Evolutionary conservation across 192 early-diverging fungal species (phyloP), one percentile per base, ranked within the genome.

Genomic region (Coemansia sp.): DNA sequence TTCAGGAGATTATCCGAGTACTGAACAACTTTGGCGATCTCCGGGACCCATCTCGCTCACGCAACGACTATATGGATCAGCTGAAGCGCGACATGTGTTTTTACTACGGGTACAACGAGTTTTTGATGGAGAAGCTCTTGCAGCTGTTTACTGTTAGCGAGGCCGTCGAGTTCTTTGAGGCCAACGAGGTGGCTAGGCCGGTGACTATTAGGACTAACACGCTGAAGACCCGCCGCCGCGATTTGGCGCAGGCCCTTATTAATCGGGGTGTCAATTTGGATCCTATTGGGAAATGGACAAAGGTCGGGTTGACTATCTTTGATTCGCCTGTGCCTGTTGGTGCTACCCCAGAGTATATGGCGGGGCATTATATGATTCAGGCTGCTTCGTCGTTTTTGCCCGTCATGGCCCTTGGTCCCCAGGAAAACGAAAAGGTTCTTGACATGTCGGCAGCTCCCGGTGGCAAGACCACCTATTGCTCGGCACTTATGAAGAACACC

Each of bases 391-490:
- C 97, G 0, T 99, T 99, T 83, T 82, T 99, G 66, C 97, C 97
- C 10, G 95, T 97, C 24, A 92, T 99, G 84, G 87, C 97, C 5
- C 78, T 99, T 6, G 95, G 93, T 4, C 97, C 97, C 31, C 92
- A 96, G 74, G 94, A 96, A 63, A 87, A 94, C 72, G 97, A 99
- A 63, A 87, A 91, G 38, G 86, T 97, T 24, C 76, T 99, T 36
- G 97, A 99, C 76, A 99, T 99, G 97, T 94, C 92, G 50, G 89
- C 95, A 18, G 96, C 97, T 13, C 97, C 97, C 7, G 97, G 97
- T 43, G 97, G 97, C 68, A 99, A 99, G 76, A 94, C 94, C 24
- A 96, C 95, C 0, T 94, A 98, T 78, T 94, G 96, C 53, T 89
- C 95, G 20, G 93, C 97, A 3, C 76, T 99, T 67, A 87, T 93